A percentile compares a stretch with the other conserved stretches of the same genome.
Conservation (phyloP, 2,329 filamentous ascomycete species). For the Phialophora chinensis region DNA sequence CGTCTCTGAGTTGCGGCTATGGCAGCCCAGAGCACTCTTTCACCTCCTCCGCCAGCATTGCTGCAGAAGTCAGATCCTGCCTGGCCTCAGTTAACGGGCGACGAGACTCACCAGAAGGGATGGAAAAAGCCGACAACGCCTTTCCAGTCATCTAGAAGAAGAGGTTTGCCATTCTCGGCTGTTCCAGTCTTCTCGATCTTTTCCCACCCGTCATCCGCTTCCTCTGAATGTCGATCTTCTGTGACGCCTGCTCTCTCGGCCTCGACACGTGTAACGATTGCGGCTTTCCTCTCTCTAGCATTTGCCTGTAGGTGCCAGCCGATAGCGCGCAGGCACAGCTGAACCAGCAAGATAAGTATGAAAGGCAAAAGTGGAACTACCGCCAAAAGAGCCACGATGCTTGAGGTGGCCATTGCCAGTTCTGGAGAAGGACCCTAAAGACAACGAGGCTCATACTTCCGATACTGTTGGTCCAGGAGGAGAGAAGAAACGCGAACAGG, state of each 20-base stretch:
- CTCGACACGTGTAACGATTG: constrained; percentile 32
- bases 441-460: constrained; percentile 29
- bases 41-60: constrained; percentile 94
- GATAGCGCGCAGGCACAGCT: constrained; percentile 22
- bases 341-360: constrained; percentile 25
- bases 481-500: constrained; percentile 2
- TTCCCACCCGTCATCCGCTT: constrained; percentile 69
- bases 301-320: constrained; percentile 33
- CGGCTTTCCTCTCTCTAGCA: constrained; percentile 30
- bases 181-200: constrained; percentile 63
- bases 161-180: constrained; percentile 50
- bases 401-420: constrained; percentile 37
- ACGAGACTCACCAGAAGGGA: constrained; percentile 78
- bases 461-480: constrained; percentile 11
- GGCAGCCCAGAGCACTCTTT: constrained; percentile 94
- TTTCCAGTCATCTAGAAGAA: constrained; percentile 69
- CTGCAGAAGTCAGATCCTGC: constrained; percentile 52
- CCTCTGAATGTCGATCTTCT: constrained; percentile 22
- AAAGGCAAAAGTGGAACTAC: constrained; percentile 31
- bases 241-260: constrained; percentile 47
- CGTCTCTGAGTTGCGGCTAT: constrained; percentile 86
- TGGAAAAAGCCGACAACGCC: constrained; percentile 96
- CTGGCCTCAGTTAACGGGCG: not conserved
- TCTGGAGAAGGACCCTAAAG: constrained; percentile 11
- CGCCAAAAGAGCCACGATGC: constrained; percentile 30